Conservation (phyloP, 257 asterid genomes). For the Ilex aquifolium region DNA sequence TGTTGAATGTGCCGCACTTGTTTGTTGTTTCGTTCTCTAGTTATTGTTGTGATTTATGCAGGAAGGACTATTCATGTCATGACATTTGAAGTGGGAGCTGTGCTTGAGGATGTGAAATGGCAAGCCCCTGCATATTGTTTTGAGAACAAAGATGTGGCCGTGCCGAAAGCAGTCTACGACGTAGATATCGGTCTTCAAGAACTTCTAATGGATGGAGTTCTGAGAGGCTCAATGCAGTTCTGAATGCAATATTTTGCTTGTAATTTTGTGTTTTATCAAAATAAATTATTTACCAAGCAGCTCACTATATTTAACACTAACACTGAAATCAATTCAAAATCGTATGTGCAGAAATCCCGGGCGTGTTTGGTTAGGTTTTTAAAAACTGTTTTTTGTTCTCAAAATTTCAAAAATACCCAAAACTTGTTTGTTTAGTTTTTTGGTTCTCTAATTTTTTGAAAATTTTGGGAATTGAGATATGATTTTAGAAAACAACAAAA, state of each 20-base stretch:
- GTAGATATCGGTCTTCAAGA: conserved; percentile 10
- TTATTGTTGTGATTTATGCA: conserved; percentile 20
- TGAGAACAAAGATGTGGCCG: conserved; percentile 19
- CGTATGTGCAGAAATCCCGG: no score
- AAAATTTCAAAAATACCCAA: no score
- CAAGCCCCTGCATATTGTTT: conserved; percentile 79
- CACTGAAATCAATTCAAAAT: no score
- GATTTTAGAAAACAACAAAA: no score
- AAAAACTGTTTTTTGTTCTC: no score
- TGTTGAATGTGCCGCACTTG: conserved; percentile 4
- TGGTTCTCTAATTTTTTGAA: no score
- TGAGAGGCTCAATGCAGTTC: conserved; percentile 18
- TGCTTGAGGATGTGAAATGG: conserved; percentile 69
- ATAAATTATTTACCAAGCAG: no score
- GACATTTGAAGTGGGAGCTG: conserved; percentile 89
- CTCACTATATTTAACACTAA: not conserved
- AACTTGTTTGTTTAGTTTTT: no score
- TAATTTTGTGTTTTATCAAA: no score
- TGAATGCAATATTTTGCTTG: no score
- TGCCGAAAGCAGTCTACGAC: conserved; percentile 5
- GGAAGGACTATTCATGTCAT: conserved; percentile 78
- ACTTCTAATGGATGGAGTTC: conserved; percentile 6
- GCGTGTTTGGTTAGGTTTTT: no score
- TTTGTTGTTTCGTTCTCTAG: not conserved
- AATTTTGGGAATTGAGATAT: no score